Percentiles rank a stretch among this genome's conserved stretches.
These are phyloP conservation scores for Fusarium armeniacum DNA, from an alignment of 2,329 filamentous ascomycete species.

Conservation along the genomic window DNA sequence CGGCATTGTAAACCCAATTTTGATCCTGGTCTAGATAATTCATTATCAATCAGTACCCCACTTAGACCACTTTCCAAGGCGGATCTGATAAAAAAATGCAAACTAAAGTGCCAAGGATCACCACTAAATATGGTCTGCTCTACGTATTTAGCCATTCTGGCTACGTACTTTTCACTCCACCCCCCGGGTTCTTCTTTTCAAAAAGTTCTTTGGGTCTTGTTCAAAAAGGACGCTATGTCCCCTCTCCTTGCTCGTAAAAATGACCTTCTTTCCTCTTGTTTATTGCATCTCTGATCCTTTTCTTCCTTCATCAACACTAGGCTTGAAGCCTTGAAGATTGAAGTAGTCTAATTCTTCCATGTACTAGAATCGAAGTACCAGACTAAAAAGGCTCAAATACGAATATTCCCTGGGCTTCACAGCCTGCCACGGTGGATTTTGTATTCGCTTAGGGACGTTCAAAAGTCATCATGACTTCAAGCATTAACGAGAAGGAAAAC, in stretches of 20 bases:
- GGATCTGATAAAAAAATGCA: conserved; percentile 44
- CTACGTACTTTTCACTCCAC: conserved; percentile 37
- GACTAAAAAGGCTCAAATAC: conserved; percentile 2
- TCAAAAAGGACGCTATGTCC: conserved; percentile 27
- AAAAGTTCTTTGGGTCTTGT: conserved; percentile 27
- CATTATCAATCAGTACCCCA: conserved; percentile 43
- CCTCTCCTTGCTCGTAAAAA: conserved; percentile 13
- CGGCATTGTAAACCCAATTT: conserved; percentile 22
- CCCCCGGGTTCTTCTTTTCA: conserved; percentile 18
- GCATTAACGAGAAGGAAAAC: conserved; percentile 35
- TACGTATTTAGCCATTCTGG: neutral
- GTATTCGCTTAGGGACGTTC: neutral
- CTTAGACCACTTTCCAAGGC: conserved; percentile 19
- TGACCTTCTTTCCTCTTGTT: conserved; percentile 1
- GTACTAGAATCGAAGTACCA: conserved; percentile 6
- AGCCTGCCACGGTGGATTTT: neutral
- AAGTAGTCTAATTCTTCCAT: conserved; percentile 7
- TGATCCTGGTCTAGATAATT: conserved; percentile 23
- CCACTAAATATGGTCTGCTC: conserved; percentile 25
- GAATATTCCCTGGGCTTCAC: neutral
- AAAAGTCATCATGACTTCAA: conserved; percentile 28
- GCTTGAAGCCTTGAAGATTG: conserved; percentile 16
- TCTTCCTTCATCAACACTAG: neutral
- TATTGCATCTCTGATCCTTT: neutral
- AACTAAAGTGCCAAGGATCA: conserved; percentile 44